Percentiles rank a stretch among this genome's conserved stretches.
Evolutionary conservation across 805 yeast species (phyloP).

Genomic region (Yamadazyma tumulicola): DNA sequence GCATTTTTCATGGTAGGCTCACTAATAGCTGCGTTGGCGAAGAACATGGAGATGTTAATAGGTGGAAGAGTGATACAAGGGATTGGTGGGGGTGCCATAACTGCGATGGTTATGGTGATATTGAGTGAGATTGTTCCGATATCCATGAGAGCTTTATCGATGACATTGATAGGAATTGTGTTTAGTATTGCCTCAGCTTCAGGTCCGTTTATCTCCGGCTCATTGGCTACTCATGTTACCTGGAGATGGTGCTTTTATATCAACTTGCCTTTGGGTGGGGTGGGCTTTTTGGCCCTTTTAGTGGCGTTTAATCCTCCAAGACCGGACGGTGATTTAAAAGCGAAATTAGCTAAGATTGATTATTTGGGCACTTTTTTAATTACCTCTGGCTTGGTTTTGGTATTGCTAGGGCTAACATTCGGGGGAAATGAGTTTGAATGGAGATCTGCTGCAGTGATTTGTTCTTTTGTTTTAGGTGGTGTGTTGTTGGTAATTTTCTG

Average conservation of each 20-base stretch:
- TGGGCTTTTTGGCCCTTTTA: constrained; percentile 35
- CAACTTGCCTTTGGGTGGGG: constrained; percentile 64
- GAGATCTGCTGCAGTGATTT: constrained; percentile 52
- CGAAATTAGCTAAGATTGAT: constrained; percentile 44
- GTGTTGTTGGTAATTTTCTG: constrained; percentile 29
- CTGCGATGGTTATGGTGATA: constrained; percentile 53
- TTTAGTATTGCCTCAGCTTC: constrained; percentile 50
- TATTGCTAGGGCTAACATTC: constrained; percentile 49
- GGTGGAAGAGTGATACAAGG: constrained; percentile 74
- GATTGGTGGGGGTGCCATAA: constrained; percentile 68
- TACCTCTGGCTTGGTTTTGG: constrained; percentile 40
- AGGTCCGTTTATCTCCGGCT: constrained; percentile 70
- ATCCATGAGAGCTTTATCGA: constrained; percentile 34
- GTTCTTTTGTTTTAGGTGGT: constrained; percentile 47
- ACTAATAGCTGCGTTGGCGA: constrained; percentile 52
- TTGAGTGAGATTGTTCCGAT: constrained; percentile 54
- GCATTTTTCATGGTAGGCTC: constrained; percentile 61
- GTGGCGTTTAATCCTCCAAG: constrained; percentile 46
- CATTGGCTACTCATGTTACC: constrained; percentile 51
- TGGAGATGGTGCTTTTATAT: constrained; percentile 81
- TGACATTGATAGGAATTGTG: constrained; percentile 37
- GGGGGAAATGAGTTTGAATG: constrained; percentile 54
- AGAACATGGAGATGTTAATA: constrained; percentile 55
- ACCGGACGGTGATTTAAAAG: constrained; percentile 34
- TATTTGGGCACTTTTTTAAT: constrained; percentile 45